Evolutionary conservation across 345 rosid genomes (phyloP).

Genomic region (Viola odorata): DNA sequence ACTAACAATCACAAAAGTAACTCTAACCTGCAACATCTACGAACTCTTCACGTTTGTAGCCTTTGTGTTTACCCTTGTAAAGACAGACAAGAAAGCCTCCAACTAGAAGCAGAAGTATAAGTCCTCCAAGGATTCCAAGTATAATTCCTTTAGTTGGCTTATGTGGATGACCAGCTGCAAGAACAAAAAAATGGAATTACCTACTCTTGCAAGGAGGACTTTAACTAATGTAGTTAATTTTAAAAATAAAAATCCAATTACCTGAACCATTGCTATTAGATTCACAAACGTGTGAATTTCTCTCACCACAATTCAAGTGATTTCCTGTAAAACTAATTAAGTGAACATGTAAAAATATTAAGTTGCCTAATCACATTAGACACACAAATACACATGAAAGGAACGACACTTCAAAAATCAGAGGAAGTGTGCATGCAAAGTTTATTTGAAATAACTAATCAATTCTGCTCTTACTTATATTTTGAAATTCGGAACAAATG

Average conservation of each 20-base stretch:
- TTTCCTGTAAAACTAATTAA: constrained; percentile 67
- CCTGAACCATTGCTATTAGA: constrained; percentile 53
- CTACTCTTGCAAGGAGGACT: constrained; percentile 6
- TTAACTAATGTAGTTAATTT: neutral
- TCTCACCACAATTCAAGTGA: constrained; percentile 53
- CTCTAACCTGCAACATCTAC: constrained; percentile 90
- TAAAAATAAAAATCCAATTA: constrained; percentile 19
- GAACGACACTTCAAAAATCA: neutral
- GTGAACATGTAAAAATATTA: neutral
- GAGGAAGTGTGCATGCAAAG: neutral
- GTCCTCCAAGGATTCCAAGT: constrained; percentile 65
- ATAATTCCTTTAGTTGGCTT: constrained; percentile 64
- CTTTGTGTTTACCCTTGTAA: constrained; percentile 57
- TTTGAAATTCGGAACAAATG: constrained; percentile 50
- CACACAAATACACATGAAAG: neutral
- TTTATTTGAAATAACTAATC: constrained; percentile 4
- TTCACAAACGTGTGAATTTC: constrained; percentile 41
- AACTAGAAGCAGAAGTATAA: constrained; percentile 39
- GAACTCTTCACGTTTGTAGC: constrained; percentile 66
- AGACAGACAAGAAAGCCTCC: constrained; percentile 48
- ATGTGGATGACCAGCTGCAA: constrained; percentile 43
- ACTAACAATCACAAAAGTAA: constrained; percentile 3
- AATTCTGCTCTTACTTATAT: constrained; percentile 57
- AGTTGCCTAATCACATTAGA: neutral
- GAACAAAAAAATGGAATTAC: constrained; percentile 5